These are phyloP conservation scores for Backusella liffmaniae DNA, from an alignment of 192 early-diverging fungal species.

Conservation along the genomic window DNA sequence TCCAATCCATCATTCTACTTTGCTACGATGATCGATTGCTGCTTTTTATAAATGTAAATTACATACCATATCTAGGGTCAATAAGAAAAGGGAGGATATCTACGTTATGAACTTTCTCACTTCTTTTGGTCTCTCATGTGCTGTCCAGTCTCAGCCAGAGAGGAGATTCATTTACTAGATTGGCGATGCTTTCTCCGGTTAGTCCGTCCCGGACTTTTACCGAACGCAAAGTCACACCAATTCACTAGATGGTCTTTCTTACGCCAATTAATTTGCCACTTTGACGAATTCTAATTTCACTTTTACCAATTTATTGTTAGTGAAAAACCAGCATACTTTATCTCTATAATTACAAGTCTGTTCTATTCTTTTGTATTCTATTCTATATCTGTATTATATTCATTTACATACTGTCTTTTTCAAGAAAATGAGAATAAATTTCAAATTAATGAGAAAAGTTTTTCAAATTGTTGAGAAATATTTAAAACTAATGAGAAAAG, in stretches of 20 bases:
- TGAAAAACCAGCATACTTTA: no score
- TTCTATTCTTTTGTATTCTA: no score
- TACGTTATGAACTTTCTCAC: neutral
- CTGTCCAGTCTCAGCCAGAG: neutral
- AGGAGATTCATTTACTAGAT: constrained; percentile 6
- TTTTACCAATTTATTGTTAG: no score
- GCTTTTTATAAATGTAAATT: neutral
- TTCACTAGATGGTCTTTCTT: neutral
- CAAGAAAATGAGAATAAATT: no score
- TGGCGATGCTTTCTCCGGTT: neutral
- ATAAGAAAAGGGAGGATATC: constrained; percentile 20
- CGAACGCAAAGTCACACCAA: neutral
- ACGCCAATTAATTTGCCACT: no score
- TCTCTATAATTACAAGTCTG: neutral
- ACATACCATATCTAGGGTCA: constrained; percentile 13
- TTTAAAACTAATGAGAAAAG: no score
- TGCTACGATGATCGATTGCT: neutral
- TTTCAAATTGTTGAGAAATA: no score
- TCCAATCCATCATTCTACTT: constrained; percentile 21
- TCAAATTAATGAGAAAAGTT: no score
- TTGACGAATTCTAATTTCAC: no score
- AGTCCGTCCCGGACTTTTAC: neutral
- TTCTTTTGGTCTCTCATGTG: neutral
- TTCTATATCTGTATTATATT: no score
- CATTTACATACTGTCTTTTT: no score